Conservation (phyloP, 805 yeast genomes). For the Saturnispora sanitii region DNA sequence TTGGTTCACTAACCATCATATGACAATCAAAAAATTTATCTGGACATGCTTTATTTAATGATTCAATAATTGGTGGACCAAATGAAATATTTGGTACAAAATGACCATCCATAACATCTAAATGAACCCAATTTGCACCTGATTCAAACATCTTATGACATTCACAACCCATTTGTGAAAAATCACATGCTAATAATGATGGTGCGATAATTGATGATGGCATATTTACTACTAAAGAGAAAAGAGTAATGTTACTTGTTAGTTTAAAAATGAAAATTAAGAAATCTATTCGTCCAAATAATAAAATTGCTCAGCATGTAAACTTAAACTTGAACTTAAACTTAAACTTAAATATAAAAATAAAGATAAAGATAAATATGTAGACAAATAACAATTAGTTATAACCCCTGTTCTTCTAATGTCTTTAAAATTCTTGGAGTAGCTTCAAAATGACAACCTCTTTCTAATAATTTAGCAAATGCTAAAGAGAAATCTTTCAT, state of each 20-base stretch:
- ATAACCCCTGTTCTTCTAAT: constrained; percentile 53
- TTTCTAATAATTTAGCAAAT: constrained; percentile 46
- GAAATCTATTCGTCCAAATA: too few relatives aligned
- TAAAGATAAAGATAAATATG: too few relatives aligned
- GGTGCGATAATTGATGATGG: constrained; percentile 86
- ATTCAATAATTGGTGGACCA: constrained; percentile 82
- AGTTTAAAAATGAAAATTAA: too few relatives aligned
- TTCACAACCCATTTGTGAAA: constrained; percentile 79
- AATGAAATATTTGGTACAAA: constrained; percentile 94
- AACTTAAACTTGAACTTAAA: too few relatives aligned
- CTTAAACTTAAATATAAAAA: too few relatives aligned
- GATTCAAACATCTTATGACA: constrained; percentile 71
- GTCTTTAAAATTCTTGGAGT: constrained; percentile 48
- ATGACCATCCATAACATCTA: constrained; percentile 98
- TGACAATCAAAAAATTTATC: constrained; percentile 76
- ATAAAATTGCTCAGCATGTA: too few relatives aligned
- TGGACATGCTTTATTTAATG: constrained; percentile 72
- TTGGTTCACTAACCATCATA: constrained; percentile 94
- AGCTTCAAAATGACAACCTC: constrained; percentile 54
- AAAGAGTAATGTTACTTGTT: too few relatives aligned
- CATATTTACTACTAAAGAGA: too few relatives aligned
- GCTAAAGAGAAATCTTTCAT: constrained; percentile 40
- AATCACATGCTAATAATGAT: constrained; percentile 86
- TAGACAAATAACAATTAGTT: neutral
- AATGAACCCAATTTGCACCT: constrained; percentile 94